Conservation (phyloP, 2,329 filamentous ascomycete genomes). For the Arthrobotrys conoides region DNA sequence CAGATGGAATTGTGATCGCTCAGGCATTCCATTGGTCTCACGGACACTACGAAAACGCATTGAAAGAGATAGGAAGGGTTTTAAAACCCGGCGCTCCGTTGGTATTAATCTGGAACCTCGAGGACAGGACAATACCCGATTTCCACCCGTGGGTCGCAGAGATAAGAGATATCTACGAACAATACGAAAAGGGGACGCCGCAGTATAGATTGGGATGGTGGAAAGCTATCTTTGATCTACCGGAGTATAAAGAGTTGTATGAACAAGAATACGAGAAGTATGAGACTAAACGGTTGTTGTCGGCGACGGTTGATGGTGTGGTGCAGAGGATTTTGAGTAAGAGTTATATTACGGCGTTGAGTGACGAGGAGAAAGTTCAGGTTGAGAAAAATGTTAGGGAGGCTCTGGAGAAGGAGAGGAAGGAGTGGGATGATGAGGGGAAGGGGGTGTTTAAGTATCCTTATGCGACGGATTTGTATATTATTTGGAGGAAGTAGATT, state of each 20-base stretch:
- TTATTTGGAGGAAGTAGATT: slow-evolving; percentile 45
- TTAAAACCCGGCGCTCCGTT: slow-evolving; percentile 25
- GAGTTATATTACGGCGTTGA: slow-evolving; percentile 57
- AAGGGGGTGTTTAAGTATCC: slow-evolving; percentile 55
- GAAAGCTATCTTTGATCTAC: slow-evolving; percentile 45
- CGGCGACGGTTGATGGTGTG: slow-evolving; percentile 43
- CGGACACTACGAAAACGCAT: slow-evolving; percentile 38
- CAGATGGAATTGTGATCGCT: slow-evolving; percentile 51
- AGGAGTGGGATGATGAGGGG: slow-evolving; percentile 52
- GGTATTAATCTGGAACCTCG: slow-evolving; percentile 54
- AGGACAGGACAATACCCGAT: slow-evolving; percentile 33
- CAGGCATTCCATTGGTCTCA: slow-evolving; percentile 60
- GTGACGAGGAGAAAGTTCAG: slow-evolving; percentile 9
- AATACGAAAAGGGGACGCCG: slow-evolving; percentile 42
- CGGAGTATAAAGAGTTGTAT: slow-evolving; percentile 35
- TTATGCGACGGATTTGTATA: slow-evolving; percentile 52
- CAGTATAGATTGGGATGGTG: slow-evolving; percentile 51
- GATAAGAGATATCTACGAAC: slow-evolving; percentile 51
- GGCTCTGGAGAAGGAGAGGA: slow-evolving; percentile 28
- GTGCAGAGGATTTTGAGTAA: slow-evolving; percentile 50
- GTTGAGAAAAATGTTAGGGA: slow-evolving; percentile 37
- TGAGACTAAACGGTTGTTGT: slow-evolving; percentile 28
- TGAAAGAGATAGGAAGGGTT: slow-evolving; percentile 21
- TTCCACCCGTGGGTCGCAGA: slow-evolving; percentile 46
- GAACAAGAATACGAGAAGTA: slow-evolving; percentile 15